Evolutionary conservation across 495 filamentous ascomycete genomes (phyloP).

Genomic region (Daldinia childiae): DNA sequence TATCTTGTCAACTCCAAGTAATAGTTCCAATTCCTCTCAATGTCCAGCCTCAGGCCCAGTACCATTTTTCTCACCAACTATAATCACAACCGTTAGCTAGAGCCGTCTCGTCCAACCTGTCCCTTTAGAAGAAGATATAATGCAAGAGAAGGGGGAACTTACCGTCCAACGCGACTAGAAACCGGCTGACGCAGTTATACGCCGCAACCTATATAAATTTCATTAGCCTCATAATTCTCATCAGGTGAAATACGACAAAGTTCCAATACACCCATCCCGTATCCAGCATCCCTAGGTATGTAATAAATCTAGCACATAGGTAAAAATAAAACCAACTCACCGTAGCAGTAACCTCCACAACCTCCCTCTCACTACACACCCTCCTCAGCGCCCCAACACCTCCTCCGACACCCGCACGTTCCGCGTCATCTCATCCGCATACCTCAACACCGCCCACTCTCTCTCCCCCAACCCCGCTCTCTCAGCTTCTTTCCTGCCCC

Average conservation of each 20-base stretch:
- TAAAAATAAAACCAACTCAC: slow-evolving; percentile 52
- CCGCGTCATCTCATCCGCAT: slow-evolving; percentile 80
- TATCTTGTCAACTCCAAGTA: neutral
- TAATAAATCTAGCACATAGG: too few species aligned
- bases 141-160: slow-evolving; percentile 40
- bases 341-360: slow-evolving; percentile 81
- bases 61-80: slow-evolving; percentile 62
- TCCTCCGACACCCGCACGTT: slow-evolving; percentile 68
- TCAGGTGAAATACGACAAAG: too few species aligned
- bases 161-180: slow-evolving; percentile 85
- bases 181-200: slow-evolving; percentile 88
- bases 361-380: slow-evolving; percentile 70
- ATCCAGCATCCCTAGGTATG: too few species aligned
- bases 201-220: slow-evolving; percentile 61
- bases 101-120: neutral
- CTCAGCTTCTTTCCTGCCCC: slow-evolving; percentile 33
- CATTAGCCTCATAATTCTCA: too few species aligned
- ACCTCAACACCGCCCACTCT: slow-evolving; percentile 72
- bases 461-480: slow-evolving; percentile 58
- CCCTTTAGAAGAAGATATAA: neutral
- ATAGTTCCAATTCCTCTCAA: slow-evolving; percentile 1
- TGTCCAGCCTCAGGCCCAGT: slow-evolving; percentile 50
- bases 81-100: slow-evolving; percentile 2
- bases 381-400: slow-evolving; percentile 66
- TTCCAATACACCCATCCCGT: too few species aligned